Conservation (phyloP, 805 yeast genomes). For the Pichia californica region DNA sequence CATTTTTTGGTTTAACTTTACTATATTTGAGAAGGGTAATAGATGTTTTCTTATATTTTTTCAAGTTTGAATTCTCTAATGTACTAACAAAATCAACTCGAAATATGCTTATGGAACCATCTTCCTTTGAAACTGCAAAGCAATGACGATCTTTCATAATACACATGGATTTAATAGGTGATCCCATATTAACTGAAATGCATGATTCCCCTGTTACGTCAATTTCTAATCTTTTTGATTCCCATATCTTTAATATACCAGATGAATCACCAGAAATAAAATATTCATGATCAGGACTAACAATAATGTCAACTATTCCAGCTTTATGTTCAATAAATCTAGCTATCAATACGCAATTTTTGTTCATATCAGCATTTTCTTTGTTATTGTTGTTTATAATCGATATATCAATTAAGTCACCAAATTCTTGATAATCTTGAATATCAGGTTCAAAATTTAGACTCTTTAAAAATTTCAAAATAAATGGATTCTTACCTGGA, state of each 20-base stretch:
- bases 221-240: slow-evolving; percentile 53
- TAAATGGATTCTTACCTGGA: slow-evolving; percentile 59
- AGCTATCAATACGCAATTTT: slow-evolving; percentile 38
- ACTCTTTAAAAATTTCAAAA: slow-evolving; percentile 47
- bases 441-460: slow-evolving; percentile 51
- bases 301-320: slow-evolving; percentile 48
- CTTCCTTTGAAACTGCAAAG: slow-evolving; percentile 47
- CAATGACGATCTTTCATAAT: slow-evolving; percentile 52
- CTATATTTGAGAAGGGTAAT: slow-evolving; percentile 35
- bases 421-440: slow-evolving; percentile 65
- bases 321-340: slow-evolving; percentile 58
- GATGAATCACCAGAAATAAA: slow-evolving; percentile 74
- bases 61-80: slow-evolving; percentile 3
- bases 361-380: background rate
- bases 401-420: slow-evolving; percentile 27
- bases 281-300: slow-evolving; percentile 55
- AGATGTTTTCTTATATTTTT: slow-evolving; percentile 12
- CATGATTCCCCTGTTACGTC: slow-evolving; percentile 49
- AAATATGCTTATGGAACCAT: slow-evolving; percentile 39
- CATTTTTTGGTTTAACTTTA: slow-evolving; percentile 30
- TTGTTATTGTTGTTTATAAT: background rate
- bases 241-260: slow-evolving; percentile 78
- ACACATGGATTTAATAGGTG: slow-evolving; percentile 42
- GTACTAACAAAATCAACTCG: slow-evolving; percentile 30
- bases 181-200: slow-evolving; percentile 40